Evolutionary conservation across 805 yeast species (phyloP), one percentile per base, ranked within the genome.

Genomic region (Wickerhamiella dianesei): DNA sequence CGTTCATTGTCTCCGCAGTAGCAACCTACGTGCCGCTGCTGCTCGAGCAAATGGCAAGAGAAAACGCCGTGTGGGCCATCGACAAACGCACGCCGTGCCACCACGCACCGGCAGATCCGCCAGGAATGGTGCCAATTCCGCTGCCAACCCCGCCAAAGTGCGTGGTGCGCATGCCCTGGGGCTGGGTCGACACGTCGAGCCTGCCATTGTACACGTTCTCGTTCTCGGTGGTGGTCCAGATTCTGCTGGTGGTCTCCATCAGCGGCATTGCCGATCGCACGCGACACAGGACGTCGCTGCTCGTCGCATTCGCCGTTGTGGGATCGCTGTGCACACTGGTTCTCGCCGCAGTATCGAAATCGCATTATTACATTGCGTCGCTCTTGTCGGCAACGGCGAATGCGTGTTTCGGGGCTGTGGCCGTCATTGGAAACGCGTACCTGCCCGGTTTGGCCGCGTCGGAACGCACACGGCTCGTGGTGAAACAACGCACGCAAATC

Each of bases 351-450:
- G 57, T 74, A 13, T 53, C 64, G 2, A 59, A 68, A 1, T 54
- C 59, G 29, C 68, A 70, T 40, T 53, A 53, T 58, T 75, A 75
- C 48, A 50, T 68, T n/a, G 77, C 80, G 1, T 61, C 80, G 0
- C 19, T 75, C 0, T 61, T 79, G 14, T 80, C 83, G 14, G 70
- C 81, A 4, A 43, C 77, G 0, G 80, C 85, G 1, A 82, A 80
- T 55, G 69, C 80, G 14, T 74, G 82, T 19, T 82, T 75, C 61
- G 94, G 94, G 1, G 84, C 82, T 6, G 85, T 80, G 2, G 79
- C 79, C 47, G 89, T 82, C 9, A 80, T 87, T 53, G 88, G 87
- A 4, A 83, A 82, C 59, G 79, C 92, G 1, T 75, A 76, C 53
- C 60, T 82, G 40, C 87, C 92, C 0, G 68, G 74, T 1, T 61